A percentile compares a stretch with the other conserved stretches of the same genome.
Evolutionary conservation across 495 filamentous ascomycete genomes (phyloP).

Genomic region (Massariosphaeria phaeospora): DNA sequence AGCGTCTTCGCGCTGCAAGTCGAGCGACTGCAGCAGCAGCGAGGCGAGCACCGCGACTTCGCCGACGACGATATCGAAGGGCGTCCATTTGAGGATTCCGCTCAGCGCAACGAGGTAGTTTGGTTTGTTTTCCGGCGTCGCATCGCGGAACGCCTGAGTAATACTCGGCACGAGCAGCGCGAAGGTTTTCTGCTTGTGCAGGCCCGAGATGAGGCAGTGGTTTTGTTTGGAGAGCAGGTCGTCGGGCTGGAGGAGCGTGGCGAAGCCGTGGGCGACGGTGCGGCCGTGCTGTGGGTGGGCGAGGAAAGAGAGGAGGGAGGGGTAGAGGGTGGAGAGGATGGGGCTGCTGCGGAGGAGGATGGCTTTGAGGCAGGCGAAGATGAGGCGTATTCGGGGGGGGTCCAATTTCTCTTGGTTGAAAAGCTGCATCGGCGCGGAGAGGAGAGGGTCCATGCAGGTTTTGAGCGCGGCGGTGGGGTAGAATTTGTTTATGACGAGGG

Average conservation of each 20-base stretch:
- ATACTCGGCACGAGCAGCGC: slow-evolving; percentile 56
- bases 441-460: slow-evolving; percentile 32
- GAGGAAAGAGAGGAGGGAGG: slow-evolving; percentile 55
- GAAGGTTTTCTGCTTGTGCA: slow-evolving; percentile 64
- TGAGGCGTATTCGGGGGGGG: slow-evolving; percentile 33
- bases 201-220: slow-evolving; percentile 58
- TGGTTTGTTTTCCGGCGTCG: slow-evolving; percentile 48
- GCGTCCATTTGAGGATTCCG: slow-evolving; percentile 57
- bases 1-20: slow-evolving; percentile 49
- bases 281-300: slow-evolving; percentile 45
- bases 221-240: slow-evolving; percentile 62
- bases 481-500: slow-evolving; percentile 64
- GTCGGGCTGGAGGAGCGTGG: slow-evolving; percentile 57
- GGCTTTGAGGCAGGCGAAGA: slow-evolving; percentile 43
- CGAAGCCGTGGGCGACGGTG: slow-evolving; percentile 53
- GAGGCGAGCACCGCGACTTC: slow-evolving; percentile 58
- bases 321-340: slow-evolving; percentile 45
- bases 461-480: slow-evolving; percentile 47
- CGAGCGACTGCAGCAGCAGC: slow-evolving; percentile 66
- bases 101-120: slow-evolving; percentile 64
- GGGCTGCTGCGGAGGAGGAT: slow-evolving; percentile 39
- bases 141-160: slow-evolving; percentile 50
- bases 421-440: slow-evolving; percentile 32
- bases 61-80: slow-evolving; percentile 55
- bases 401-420: slow-evolving; percentile 37